phyloP scores from a whole-genome alignment of 306 rosid genomes.

The Gynostemma pentaphyllum region DNA sequence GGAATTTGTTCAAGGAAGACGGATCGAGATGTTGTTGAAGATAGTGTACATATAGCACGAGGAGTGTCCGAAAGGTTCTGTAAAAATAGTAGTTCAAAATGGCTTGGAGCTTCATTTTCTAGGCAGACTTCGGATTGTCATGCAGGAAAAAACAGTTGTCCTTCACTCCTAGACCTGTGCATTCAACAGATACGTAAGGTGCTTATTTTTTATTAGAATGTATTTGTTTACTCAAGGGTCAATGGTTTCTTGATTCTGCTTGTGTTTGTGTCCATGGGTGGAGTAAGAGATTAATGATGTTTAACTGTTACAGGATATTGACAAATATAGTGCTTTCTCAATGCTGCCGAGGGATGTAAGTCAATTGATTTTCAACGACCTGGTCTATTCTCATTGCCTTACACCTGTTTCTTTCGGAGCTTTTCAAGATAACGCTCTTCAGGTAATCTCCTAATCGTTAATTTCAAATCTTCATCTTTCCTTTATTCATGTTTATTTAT shows the following conservation, averaged over 20 bases:
- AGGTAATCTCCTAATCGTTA: constrained; percentile 31
- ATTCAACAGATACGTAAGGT: constrained; percentile 55
- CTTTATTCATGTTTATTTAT: neutral
- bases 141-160: constrained; percentile 36
- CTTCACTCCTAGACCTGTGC: constrained; percentile 62
- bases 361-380: constrained; percentile 63
- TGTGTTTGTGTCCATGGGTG: neutral
- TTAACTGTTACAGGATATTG: constrained; percentile 40
- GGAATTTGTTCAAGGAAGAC: constrained; percentile 87
- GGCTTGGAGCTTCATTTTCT: constrained; percentile 57
- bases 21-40: constrained; percentile 32
- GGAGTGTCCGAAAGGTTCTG: constrained; percentile 32
- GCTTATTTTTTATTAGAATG: neutral
- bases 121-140: constrained; percentile 22
- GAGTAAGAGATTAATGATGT: neutral
- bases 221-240: no score
- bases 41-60: constrained; percentile 27
- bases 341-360: constrained; percentile 72
- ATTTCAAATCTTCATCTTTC: neutral
- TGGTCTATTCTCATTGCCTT: constrained; percentile 39
- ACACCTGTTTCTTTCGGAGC: constrained; percentile 34
- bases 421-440: constrained; percentile 78
- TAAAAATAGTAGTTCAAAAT: constrained; percentile 74
- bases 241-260: no score
- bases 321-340: constrained; percentile 40